Base-by-base conservation (phyloP, 441 rosid species). In the Gossypium gossypioides region DNA sequence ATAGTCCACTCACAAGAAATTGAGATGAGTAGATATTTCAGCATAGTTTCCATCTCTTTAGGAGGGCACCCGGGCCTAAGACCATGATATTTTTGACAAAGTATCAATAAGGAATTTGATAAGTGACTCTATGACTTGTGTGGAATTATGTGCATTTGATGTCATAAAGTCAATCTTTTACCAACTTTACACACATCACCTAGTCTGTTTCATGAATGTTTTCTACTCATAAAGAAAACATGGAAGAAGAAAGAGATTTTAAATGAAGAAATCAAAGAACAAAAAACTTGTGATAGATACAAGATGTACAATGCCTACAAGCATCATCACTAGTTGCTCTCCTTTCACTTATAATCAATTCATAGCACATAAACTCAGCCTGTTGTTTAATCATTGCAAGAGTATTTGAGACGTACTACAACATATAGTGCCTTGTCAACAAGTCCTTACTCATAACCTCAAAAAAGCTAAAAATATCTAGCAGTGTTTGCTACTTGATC, bases 21-120 rank as follows among this genome's bases (percentile, higher is more conserved):
- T 24, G 13, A 22, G 56, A 66, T 6, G 37, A 64, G 40, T 12
- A 66, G 22, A 46, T 27, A 66, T 24, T 34, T 66, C 37, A 24
- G 55, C 70, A 66, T 46, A 46, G 69, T 44, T 65, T 66, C 37
- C 57, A n/a, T 42, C 42, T 25, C 6, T 24, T n/a, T n/a, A 46
- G 12, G 16, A 22, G 57, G 57, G 40, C 57, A 65, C 55, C n/a
- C 22, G 6, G 48, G 37, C 25, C 56, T 22, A 22, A 65, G 37
- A 4, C 34, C 40, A n/a, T 46, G 40, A 65, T 8, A 25, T 0
- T 12, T 51, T n/a, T 24, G 29, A 46, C 40, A 24, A 46, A 24
- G 37, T 66, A 22, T n/a, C 7, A 66, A 46, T 46, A 66, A 65
- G 16, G 55, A 48, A 24, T 48, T 46, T 46, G 37, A 46, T 22